These are phyloP conservation scores for Limonium bicolor DNA, from an alignment of 148 eudicot species.

Conservation along the genomic window DNA sequence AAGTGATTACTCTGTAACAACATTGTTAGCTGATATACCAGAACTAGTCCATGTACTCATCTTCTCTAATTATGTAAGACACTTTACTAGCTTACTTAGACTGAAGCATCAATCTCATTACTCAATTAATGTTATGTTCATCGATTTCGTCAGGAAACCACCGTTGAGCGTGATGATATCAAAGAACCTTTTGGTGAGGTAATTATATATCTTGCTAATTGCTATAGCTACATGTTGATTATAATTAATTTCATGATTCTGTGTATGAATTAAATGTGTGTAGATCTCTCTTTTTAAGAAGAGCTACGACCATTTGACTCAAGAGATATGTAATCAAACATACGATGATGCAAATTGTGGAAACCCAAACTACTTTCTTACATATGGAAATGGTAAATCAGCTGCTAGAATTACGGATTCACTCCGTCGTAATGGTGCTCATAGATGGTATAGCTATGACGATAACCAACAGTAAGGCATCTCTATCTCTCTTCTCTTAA, in stretches of 20 bases:
- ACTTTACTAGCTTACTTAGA: no score
- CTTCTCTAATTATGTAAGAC: constrained; percentile 57
- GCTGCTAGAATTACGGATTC: constrained; percentile 59
- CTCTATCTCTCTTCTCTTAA: no score
- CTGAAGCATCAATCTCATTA: no score
- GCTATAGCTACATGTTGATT: no score
- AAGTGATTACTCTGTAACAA: constrained; percentile 39
- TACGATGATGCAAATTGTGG: constrained; percentile 53
- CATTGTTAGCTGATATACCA: constrained; percentile 40
- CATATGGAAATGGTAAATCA: constrained; percentile 81
- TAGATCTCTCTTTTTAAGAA: constrained; percentile 76
- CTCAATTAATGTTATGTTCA: not conserved
- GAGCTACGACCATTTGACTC: constrained; percentile 55
- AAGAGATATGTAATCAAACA: constrained; percentile 28
- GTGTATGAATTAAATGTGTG: no score
- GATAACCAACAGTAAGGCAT: no score
- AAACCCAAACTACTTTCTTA: constrained; percentile 66
- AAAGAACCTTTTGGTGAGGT: constrained; percentile 68
- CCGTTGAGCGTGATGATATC: constrained; percentile 56
- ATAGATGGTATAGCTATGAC: constrained; percentile 78
- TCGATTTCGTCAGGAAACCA: constrained; percentile 39
- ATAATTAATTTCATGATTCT: no score
- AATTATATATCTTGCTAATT: no score
- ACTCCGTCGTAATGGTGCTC: constrained; percentile 80
- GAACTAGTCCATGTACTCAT: constrained; percentile 38